Evolutionary conservation across 1,284 basidiomycete species (phyloP), one percentile per base, ranked within the genome.

Genomic region (Microbotryum lychnidis-dioicae): DNA sequence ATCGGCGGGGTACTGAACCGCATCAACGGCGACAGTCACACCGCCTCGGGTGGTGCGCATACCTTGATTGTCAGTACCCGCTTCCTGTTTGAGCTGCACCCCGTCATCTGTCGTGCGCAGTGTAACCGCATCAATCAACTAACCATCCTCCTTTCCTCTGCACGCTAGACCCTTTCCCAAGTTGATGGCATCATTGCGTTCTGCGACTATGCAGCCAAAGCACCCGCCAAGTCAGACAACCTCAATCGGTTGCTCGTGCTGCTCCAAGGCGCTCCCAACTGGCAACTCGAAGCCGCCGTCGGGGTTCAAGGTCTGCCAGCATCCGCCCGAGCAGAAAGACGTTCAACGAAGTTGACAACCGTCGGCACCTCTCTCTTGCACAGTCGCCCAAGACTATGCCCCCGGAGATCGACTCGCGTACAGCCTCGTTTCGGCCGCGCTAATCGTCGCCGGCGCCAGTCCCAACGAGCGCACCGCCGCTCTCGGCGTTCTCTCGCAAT

Each of bases 371-470:
- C 27, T 25, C 27, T 31, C 51, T 89, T 46, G 52, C 29, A 49
- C 48, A 59, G 50, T 33, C 48, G 56, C 21, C 3, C 54, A 87
- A 87, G 87, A 65, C 89, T 87, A 88, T 81, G 88, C 5, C 78
- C 58, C 87, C 44, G 84, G 87, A 21, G 89, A 90, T 73, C 87
- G 89, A 69, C 80, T 91, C 44, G 83, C 87, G 2, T 87, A 80
- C 69, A 83, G 85, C 2, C 87, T 84, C 1, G 80, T 88, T 29
- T 85, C 85, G 10, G 86, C 88, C 12, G 77, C 89, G 3, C 77
- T 91, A 47, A 79, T 81, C 52, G 77, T 89, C n/a, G 82, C 85
- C 31, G 80, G 79, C 51, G 72, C 75, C 21, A 79, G 84, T 72
- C 72, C 77, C 0, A 75, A 80, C 56, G 78, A 83, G 67, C 78